A percentile compares a stretch with the other conserved stretches of the same genome.
These are phyloP conservation scores for Aspergillus avenaceus DNA, from an alignment of 495 filamentous ascomycete genomes.

Conservation along the genomic window DNA sequence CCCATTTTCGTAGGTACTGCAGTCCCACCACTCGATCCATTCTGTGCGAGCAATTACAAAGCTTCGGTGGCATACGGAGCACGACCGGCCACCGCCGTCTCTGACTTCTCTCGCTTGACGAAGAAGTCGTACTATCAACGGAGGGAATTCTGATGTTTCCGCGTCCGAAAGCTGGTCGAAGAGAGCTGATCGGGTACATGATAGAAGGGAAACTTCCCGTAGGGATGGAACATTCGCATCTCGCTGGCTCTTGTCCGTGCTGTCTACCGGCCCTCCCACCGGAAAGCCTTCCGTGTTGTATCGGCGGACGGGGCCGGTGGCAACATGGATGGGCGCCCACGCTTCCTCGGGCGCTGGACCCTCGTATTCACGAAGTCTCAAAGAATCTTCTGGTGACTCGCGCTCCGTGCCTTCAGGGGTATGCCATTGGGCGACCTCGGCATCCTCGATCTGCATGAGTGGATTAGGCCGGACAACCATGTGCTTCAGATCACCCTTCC, in stretches of 20 bases:
- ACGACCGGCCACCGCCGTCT: constrained; percentile 48
- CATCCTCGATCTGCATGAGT: constrained; percentile 34
- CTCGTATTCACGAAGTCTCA: constrained; percentile 24
- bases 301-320: constrained; percentile 37
- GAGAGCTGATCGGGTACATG: constrained; percentile 36
- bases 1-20: constrained; percentile 40
- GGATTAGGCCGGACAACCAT: constrained; percentile 48
- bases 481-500: constrained; percentile 38
- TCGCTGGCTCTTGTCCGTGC: not conserved
- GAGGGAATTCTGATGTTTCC: constrained; percentile 37
- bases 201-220: constrained; percentile 54
- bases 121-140: constrained; percentile 37
- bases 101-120: constrained; percentile 38
- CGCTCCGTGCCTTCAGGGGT: constrained; percentile 3
- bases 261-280: constrained; percentile 5
- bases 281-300: constrained; percentile 44
- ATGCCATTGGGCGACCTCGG: constrained; percentile 35
- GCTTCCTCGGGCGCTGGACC: constrained; percentile 29
- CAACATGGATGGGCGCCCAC: constrained; percentile 41
- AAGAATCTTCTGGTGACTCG: not conserved
- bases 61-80: constrained; percentile 55
- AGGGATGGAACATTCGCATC: constrained; percentile 43
- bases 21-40: constrained; percentile 75
- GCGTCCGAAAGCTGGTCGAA: constrained; percentile 41
- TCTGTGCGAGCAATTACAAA: constrained; percentile 58